A percentile compares a stretch with the other conserved stretches of the same genome.
Conservation (phyloP, 192 early-diverging fungal genomes). For the Entomortierella lignicola region DNA sequence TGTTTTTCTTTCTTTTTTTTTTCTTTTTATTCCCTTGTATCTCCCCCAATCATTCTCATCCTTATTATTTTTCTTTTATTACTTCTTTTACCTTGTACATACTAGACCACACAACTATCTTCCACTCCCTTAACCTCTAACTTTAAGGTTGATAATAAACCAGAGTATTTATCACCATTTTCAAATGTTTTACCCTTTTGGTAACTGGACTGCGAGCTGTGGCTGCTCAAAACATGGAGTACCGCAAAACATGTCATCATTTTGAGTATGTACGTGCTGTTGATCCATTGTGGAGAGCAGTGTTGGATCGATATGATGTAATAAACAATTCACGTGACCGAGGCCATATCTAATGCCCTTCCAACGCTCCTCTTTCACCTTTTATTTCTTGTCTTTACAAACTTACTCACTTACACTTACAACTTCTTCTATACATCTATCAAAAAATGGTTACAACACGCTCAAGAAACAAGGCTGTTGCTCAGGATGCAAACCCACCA, state of each 20-base stretch:
- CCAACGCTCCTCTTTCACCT: too few species aligned
- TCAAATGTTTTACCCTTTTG: background rate
- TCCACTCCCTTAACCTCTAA: background rate
- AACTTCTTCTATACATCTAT: background rate
- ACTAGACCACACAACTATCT: too few species aligned
- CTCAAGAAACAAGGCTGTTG: background rate
- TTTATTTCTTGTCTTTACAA: too few species aligned
- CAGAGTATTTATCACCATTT: background rate
- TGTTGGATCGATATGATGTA: too few species aligned
- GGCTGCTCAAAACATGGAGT: too few species aligned
- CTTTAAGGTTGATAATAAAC: background rate
- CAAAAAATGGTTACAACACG: background rate
- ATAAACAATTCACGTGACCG: too few species aligned
- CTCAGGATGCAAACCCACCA: background rate
- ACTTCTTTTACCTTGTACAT: slow-evolving; percentile 7
- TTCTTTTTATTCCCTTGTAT: background rate
- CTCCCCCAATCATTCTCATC: background rate
- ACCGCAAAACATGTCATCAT: too few species aligned
- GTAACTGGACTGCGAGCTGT: too few species aligned
- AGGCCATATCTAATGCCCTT: too few species aligned
- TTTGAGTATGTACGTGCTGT: too few species aligned
- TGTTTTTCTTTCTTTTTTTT: background rate
- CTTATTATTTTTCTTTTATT: background rate
- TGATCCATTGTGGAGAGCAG: too few species aligned
- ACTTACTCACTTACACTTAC: too few species aligned